Evolutionary conservation across 1,139 yeast species (phyloP).

Genomic region (Saccharomyces uvarum): DNA sequence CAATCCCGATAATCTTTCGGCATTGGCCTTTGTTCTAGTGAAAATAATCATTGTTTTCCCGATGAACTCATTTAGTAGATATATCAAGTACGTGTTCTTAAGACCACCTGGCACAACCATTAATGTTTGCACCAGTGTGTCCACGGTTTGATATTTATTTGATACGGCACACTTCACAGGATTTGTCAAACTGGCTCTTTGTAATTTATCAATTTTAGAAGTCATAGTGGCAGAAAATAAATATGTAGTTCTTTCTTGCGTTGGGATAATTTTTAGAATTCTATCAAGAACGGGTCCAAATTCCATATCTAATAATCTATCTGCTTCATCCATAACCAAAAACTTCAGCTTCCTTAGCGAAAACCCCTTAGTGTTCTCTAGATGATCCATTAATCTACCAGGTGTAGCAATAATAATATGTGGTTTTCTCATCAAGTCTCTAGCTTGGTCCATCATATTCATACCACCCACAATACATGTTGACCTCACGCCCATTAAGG

Average conservation of each 20-base stretch:
- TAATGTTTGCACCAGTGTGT: conserved; percentile 78
- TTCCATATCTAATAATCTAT: conserved; percentile 89
- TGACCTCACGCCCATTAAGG: conserved; percentile 80
- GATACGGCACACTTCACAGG: conserved; percentile 92
- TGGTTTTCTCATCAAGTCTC: conserved; percentile 88
- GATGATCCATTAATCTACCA: conserved; percentile 90
- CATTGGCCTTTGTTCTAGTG: conserved; percentile 91
- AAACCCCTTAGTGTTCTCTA: conserved; percentile 91
- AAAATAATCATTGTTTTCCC: conserved; percentile 88
- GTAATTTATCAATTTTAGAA: conserved; percentile 85
- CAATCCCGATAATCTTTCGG: conserved; percentile 80
- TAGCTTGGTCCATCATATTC: conserved; percentile 97
- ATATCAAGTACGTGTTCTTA: conserved; percentile 80
- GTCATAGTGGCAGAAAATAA: conserved; percentile 96
- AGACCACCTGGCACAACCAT: conserved; percentile 90
- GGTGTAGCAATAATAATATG: conserved; percentile 95
- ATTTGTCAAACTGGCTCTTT: conserved; percentile 79
- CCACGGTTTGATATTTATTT: conserved; percentile 85
- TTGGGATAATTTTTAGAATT: conserved; percentile 78
- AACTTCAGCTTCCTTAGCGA: conserved; percentile 70
- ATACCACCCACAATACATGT: conserved; percentile 94
- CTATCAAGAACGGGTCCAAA: conserved; percentile 91
- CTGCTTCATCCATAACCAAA: conserved; percentile 96
- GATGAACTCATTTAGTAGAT: conserved; percentile 69
- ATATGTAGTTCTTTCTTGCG: conserved; percentile 63